These are phyloP conservation scores for Garcia nutans DNA, from an alignment of 345 rosid genomes.

Conservation along the genomic window DNA sequence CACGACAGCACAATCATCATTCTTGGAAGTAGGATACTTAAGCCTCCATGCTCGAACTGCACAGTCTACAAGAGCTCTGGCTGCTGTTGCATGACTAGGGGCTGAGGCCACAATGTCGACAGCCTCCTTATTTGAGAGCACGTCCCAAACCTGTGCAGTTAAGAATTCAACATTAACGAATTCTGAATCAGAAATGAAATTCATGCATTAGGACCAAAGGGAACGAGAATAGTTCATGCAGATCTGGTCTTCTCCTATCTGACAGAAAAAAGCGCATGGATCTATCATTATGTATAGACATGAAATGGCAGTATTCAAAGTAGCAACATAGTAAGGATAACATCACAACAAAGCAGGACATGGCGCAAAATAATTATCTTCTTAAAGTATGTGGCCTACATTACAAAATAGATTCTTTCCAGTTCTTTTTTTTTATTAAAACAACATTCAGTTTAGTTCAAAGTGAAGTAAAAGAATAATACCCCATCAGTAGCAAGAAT, in stretches of 20 bases:
- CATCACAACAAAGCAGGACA: neutral
- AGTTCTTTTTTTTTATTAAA: too few species aligned
- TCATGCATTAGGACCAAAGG: neutral
- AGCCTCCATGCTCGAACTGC: slow-evolving; percentile 94
- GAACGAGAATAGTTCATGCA: neutral
- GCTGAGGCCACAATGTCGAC: slow-evolving; percentile 84
- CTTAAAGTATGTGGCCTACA: neutral
- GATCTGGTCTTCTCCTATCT: neutral
- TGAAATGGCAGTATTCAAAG: neutral
- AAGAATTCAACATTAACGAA: neutral
- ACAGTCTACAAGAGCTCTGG: slow-evolving; percentile 87
- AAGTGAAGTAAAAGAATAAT: slow-evolving; percentile 22
- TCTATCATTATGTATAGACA: neutral
- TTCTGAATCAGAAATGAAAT: neutral
- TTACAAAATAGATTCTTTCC: neutral
- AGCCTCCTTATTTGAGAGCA: slow-evolving; percentile 89
- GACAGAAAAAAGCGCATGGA: neutral
- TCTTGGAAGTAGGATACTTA: slow-evolving; percentile 93
- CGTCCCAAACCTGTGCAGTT: slow-evolving; percentile 80
- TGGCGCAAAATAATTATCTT: neutral
- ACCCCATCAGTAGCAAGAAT: slow-evolving; percentile 97
- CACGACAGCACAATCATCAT: slow-evolving; percentile 87
- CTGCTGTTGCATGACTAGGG: slow-evolving; percentile 71
- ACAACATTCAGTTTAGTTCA: neutral
- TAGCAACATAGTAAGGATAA: neutral